Base-by-base conservation (phyloP, 1,284 basidiomycete genomes). In the Ganoderma lingzhi region DNA sequence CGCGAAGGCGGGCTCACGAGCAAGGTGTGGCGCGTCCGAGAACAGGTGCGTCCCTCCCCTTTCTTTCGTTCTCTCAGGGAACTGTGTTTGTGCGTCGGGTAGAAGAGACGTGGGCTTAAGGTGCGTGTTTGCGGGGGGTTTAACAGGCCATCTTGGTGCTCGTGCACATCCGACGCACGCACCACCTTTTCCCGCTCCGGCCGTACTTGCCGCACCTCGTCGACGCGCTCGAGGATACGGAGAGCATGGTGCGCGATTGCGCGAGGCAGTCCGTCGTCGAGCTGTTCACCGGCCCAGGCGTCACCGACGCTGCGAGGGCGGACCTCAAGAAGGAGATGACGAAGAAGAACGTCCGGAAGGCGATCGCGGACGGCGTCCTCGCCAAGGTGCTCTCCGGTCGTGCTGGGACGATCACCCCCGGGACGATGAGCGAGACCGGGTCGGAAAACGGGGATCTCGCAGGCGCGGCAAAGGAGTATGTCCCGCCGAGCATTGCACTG, bases 291-390 rank as follows among this genome's bases (percentile, higher is more conserved):
- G 92, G 92, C 14, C 88, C 94, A 0, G 87, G 88, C 1, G 93
- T 95, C 8, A 91, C 93, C 0, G 90, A 97, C 74, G 91, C 90
- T 9, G 97, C 97, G 3, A 91, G 95, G 62, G 89, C 95, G 0
- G 97, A 99, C 78, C 85, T 99, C 65, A 98, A 98, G 84, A 96
- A 95, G 78, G 94, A 96, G 78, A 87, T 99, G 85, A 81, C 88
- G 2, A 94, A 93, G 79, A 93, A 93, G 79, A 88, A 87, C 62
- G 93, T 97, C 44, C 88, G 96, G 59, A 98, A 97, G 81, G 89
- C 91, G 6, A 96, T 97, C 51, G 88, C 91, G 17, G 93, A 95
- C 71, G 84, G 84, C 65, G 87, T 95, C 2, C 84, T 93, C 10
- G 80, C 84, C 65, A 90, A 89, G 76, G 83, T 94, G 19, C 83